Evolutionary conservation across 345 rosid genomes (phyloP), one percentile per base, ranked within the genome.

Genomic region (Luvunga scandens): DNA sequence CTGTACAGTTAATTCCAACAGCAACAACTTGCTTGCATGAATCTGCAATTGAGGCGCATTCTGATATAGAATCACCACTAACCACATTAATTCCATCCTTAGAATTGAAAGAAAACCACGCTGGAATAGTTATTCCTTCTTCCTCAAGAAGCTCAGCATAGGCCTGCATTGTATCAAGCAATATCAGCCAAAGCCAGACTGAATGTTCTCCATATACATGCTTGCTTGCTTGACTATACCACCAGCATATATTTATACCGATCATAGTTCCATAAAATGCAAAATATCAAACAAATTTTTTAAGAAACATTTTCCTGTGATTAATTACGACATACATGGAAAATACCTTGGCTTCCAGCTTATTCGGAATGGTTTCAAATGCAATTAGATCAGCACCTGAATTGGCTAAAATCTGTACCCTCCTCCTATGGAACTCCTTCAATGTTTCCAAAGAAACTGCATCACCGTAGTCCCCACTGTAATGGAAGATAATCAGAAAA

Each of bases 301-400:
- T 21, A 59, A 27, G 31, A 61, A 25, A 19, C 57, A 60, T 38
- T 24, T 73, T 34, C 34, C 22, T 27, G 27, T 19, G 14, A 61
- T 39, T 28, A 45, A 8, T 22, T 50, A 56, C 50, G 9, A 70
- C 55, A 75, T 63, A 65, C 13, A 25, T 62, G 33, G 18, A 6
- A 61, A 34, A 48, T 85, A 92, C 96, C 97, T 93, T 80, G 1
- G 97, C 97, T 88, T 94, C 98, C 55, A 92, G 79, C 85, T 92
- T 94, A 78, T 92, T 94, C 56, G 98, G 97, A 78, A 88, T 92
- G 6, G 98, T 92, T 84, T 94, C 98, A 65, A 94, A 92, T 34
- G 98, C 98, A 63, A 95, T 85, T 34, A 95, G 76, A 77, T 93
- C 92, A 13, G 97, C 88, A 30, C 98, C 98, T 1, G 93, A 76